Percentiles rank a stretch among this genome's conserved stretches.
These are phyloP conservation scores for Microbotryum lychnidis-dioicae DNA, from an alignment of 1,284 basidiomycete genomes.

Conservation along the genomic window DNA sequence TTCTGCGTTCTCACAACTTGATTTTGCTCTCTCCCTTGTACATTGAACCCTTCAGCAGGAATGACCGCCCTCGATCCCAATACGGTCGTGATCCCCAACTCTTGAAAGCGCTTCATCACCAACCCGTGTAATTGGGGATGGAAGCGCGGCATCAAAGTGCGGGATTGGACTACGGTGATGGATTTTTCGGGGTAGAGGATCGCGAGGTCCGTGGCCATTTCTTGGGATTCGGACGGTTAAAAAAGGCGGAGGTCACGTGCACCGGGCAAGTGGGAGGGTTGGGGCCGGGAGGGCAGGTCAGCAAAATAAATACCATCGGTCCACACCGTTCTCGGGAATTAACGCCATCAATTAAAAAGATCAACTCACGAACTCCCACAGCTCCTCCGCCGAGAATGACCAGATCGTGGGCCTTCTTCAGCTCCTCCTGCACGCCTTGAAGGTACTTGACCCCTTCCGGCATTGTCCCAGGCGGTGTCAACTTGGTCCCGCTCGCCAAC, in stretches of 20 bases:
- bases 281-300: background rate
- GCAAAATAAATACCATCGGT: no score
- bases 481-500: slow-evolving; percentile 39
- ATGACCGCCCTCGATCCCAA: slow-evolving; percentile 40
- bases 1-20: slow-evolving; percentile 37
- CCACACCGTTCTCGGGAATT: no score
- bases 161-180: slow-evolving; percentile 60
- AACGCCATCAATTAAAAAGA: background rate
- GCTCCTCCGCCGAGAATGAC: slow-evolving; percentile 46
- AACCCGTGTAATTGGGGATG: slow-evolving; percentile 50
- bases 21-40: slow-evolving; percentile 21
- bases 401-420: slow-evolving; percentile 39
- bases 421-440: slow-evolving; percentile 29
- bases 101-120: slow-evolving; percentile 37
- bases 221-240: slow-evolving; percentile 1
- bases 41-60: slow-evolving; percentile 34
- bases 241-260: background rate
- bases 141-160: slow-evolving; percentile 56
- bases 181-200: slow-evolving; percentile 52
- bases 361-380: slow-evolving; percentile 37
- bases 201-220: slow-evolving; percentile 61
- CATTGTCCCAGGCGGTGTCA: slow-evolving; percentile 37
- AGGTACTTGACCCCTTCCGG: slow-evolving; percentile 38
- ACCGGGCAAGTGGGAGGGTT: background rate
- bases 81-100: slow-evolving; percentile 40